phyloP scores from a whole-genome alignment of 176 grass and related monocot genomes.

The Tillandsia fasciculata region DNA sequence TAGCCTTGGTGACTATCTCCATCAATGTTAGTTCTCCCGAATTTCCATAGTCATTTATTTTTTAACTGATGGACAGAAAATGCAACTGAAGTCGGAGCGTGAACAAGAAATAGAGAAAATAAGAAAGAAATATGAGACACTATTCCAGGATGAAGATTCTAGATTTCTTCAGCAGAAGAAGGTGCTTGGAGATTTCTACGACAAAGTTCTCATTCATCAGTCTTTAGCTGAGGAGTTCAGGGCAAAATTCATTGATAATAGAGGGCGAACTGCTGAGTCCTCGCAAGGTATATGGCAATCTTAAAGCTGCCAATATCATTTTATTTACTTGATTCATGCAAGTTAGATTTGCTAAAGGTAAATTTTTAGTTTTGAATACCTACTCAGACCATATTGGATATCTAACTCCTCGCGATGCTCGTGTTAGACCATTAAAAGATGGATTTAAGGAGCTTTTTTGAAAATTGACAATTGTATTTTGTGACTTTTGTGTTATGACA shows the following conservation, averaged over 20 bases:
- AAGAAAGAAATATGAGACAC: slow-evolving; percentile 62
- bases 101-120: slow-evolving; percentile 63
- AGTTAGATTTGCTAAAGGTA: background rate
- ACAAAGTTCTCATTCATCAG: slow-evolving; percentile 69
- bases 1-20: background rate
- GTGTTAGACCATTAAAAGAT: too few species aligned
- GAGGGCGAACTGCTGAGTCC: slow-evolving; percentile 9
- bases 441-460: too few species aligned
- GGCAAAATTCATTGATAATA: slow-evolving; percentile 67
- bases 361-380: background rate
- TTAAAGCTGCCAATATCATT: background rate
- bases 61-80: slow-evolving; percentile 36
- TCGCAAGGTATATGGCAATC: slow-evolving; percentile 23
- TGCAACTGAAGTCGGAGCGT: slow-evolving; percentile 38
- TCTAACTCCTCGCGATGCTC: too few species aligned
- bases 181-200: slow-evolving; percentile 40
- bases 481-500: too few species aligned
- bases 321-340: background rate
- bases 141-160: slow-evolving; percentile 49
- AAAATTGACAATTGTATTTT: too few species aligned
- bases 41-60: background rate
- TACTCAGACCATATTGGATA: too few species aligned
- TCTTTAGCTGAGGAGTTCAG: slow-evolving; percentile 80
- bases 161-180: slow-evolving; percentile 45
- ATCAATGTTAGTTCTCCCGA: background rate